Evolutionary conservation across 208 protist genomes (phyloP).

Genomic region (Leishmania major): DNA sequence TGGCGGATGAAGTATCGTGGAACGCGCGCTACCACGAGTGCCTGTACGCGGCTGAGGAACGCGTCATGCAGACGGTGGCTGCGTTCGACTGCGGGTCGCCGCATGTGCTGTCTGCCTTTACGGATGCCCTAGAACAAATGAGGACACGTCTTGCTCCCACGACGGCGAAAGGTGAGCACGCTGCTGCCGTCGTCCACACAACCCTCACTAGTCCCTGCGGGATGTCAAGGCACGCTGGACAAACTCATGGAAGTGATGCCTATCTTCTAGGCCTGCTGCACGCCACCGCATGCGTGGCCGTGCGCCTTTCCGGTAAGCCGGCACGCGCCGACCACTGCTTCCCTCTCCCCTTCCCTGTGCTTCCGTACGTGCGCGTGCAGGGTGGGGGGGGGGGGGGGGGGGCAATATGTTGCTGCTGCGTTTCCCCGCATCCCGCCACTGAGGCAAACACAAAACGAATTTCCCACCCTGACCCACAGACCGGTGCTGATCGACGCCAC

Average conservation of each 20-base stretch:
- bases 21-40: constrained; percentile 27
- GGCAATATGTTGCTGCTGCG: neutral
- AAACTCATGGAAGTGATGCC: constrained; percentile 29
- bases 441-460: neutral
- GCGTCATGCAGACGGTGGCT: constrained; percentile 20
- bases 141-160: constrained; percentile 17
- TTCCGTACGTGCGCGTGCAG: neutral
- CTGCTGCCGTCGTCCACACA: constrained; percentile 20
- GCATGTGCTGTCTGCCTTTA: constrained; percentile 7
- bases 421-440: neutral
- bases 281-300: neutral
- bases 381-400: neutral
- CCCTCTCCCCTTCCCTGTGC: too few species aligned
- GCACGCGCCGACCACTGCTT: neutral
- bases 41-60: constrained; percentile 25
- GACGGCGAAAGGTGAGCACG: constrained; percentile 27
- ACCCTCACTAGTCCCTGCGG: constrained; percentile 17
- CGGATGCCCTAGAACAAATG: constrained; percentile 20
- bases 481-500: neutral
- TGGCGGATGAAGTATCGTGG: constrained; percentile 27
- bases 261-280: constrained; percentile 8
- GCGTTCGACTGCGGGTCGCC: constrained; percentile 28
- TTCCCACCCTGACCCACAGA: neutral
- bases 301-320: neutral
- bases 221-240: constrained; percentile 30